Evolutionary conservation across 2,329 filamentous ascomycete species (phyloP), one percentile per base, ranked within the genome.

Genomic region (Alternaria sp.): DNA sequence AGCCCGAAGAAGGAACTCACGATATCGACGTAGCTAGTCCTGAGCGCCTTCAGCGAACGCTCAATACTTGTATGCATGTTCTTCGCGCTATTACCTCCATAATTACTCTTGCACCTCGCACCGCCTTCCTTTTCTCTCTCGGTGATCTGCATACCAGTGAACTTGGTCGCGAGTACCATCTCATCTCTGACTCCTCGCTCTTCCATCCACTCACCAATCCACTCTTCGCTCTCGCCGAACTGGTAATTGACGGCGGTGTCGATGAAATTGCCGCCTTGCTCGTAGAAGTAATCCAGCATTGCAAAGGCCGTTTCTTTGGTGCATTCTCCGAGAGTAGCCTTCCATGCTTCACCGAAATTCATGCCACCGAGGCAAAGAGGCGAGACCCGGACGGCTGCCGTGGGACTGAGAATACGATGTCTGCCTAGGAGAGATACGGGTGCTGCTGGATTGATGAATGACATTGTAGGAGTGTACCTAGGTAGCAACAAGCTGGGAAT

Each of bases 211-310:
- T 83, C 82, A 37, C 82, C 81, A 14, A 84, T 69, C 81, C 80
- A 82, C 20, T 74, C 67, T 70, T 84, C 82, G 18, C 75, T 79
- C 61, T 84, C 74, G 20, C 79, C 79, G 63, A 75, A 69, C 49
- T 82, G 79, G 63, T 83, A 82, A 60, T 77, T 78, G 60, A 77
- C 78, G 8, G 79, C 78, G 6, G 89, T 92, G 75, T 93, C 91
- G 72, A 93, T 89, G 77, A 93, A 92, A 79, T 93, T 93, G 23
- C 91, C 90, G 5, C 89, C 89, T 0, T 88, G 84, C 6, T 85
- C 84, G 86, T 85, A 87, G 79, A 87, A 92, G 73, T 86, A 87
- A 72, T 93, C 90, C 9, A 93, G 84, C 25, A 93, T 87, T 20
- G 83, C 81, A 68, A 91, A 89, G 2, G 87, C 88, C 2, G 86